Evolutionary conservation across 176 grass and related monocot genomes (phyloP), one percentile per base, ranked within the genome.

Genomic region (Bolboschoenus planiculmis): DNA sequence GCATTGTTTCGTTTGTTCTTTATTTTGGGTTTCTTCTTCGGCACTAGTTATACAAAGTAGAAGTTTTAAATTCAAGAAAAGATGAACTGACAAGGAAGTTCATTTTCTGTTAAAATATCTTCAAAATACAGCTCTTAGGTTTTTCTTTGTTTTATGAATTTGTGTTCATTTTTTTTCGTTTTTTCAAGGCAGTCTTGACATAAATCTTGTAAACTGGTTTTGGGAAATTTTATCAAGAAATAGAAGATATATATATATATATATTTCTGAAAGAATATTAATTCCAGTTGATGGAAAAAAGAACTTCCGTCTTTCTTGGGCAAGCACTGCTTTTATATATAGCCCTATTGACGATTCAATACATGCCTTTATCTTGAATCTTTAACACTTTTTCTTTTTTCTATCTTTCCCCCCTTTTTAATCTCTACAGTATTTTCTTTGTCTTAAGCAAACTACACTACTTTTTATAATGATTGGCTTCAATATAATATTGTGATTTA

Each of bases 301-400:
- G 37, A 33, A 11, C 58, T 21, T 64, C 56, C 26, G 56, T 35
- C 57, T 81, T 81, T 82, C 80, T 82, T 82, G 80, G 79, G 79
- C 35, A 27, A 81, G 36, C 80, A 20, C 80, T 82, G 80, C 80
- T 82, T 82, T 82, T 82, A 9, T 29, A 47, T 82, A 9, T 29
- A 47, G 56, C 13, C 24, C 40, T 29, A 82, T 82, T 82, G 80
- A 82, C 80, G 66, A 65, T 82, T 82, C 80, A 82, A 82, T 44
- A 48, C 57, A 42, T 82, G 80, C 46, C 80, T 82, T 82, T 82
- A 82, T 63, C 56, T 66, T 82, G 40, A 82, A 82, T 63, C 80
- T 65, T 42, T 82, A 82, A 77, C 15, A 21, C 54, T 47, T 66
- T 81, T 66, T 31, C 40, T 82, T 29, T 18, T 82, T 20, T 65